Evolutionary conservation across 2,329 filamentous ascomycete genomes (phyloP).

Genomic region (Bipolaris bicolor): DNA sequence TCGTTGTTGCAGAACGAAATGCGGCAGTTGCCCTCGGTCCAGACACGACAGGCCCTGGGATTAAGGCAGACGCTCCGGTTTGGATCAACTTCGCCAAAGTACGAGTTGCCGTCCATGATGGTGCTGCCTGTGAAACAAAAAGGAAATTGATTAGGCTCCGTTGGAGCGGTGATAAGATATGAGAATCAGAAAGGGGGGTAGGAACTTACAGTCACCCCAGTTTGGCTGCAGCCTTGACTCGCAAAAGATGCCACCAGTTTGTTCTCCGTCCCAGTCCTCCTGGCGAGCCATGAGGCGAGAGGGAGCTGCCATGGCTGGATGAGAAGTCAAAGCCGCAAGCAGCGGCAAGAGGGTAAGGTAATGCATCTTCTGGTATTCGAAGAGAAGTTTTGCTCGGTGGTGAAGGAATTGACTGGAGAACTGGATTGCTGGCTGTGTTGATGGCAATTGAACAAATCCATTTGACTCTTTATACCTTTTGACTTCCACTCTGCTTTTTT

Average conservation of each 20-base stretch:
- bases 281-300: neutral
- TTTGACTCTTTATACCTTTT: too few relatives aligned
- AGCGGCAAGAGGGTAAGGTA: too few relatives aligned
- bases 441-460: too few relatives aligned
- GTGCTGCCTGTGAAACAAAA: neutral
- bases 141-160: neutral
- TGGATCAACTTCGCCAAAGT: neutral
- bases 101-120: neutral
- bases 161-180: neutral
- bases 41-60: neutral
- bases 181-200: neutral
- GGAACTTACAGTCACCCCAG: neutral
- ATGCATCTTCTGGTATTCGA: too few relatives aligned
- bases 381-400: too few relatives aligned
- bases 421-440: too few relatives aligned
- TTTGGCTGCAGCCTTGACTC: neutral
- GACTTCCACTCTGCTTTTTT: too few relatives aligned
- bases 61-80: neutral
- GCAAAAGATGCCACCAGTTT: neutral
- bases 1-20: constrained; percentile 5
- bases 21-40: neutral
- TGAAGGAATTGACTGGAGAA: too few relatives aligned
- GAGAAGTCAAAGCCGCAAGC: too few relatives aligned
- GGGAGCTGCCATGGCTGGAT: neutral
- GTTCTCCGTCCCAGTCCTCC: neutral